Evolutionary conservation across 306 rosid genomes (phyloP).

Genomic region (Hippophae gyantsensis): DNA sequence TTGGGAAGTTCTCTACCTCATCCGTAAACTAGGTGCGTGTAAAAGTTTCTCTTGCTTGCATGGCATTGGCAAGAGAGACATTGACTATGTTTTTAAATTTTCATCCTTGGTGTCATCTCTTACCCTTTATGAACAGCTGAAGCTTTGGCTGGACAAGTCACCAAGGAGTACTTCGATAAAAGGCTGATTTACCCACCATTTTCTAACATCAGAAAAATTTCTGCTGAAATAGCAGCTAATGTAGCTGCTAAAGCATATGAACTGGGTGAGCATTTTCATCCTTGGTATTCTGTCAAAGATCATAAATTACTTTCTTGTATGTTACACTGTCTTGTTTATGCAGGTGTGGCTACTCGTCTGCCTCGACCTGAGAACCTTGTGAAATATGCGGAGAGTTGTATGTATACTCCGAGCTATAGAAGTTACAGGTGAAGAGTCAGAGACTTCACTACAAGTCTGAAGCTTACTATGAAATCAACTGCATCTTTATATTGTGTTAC

Average conservation of each 20-base stretch:
- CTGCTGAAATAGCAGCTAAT: constrained; percentile 70
- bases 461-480: too few relatives aligned
- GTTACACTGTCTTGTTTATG: constrained; percentile 8
- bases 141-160: constrained; percentile 61
- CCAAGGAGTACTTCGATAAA: constrained; percentile 42
- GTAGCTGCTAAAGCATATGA: constrained; percentile 91
- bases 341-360: constrained; percentile 78
- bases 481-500: too few relatives aligned
- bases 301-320: background rate
- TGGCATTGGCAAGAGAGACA: background rate
- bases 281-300: background rate
- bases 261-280: constrained; percentile 43
- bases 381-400: constrained; percentile 81
- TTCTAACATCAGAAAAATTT: constrained; percentile 66
- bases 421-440: constrained; percentile 40
- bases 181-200: constrained; percentile 74
- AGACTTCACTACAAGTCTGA: background rate
- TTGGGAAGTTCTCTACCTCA: too few relatives aligned
- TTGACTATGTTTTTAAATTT: constrained; percentile 5
- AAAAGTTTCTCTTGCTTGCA: background rate
- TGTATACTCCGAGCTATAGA: constrained; percentile 72
- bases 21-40: too few relatives aligned
- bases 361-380: constrained; percentile 78
- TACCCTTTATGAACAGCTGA: constrained; percentile 40
- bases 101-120: constrained; percentile 1